Conservation (phyloP, 306 rosid species). For the Lathyrus oleraceus region DNA sequence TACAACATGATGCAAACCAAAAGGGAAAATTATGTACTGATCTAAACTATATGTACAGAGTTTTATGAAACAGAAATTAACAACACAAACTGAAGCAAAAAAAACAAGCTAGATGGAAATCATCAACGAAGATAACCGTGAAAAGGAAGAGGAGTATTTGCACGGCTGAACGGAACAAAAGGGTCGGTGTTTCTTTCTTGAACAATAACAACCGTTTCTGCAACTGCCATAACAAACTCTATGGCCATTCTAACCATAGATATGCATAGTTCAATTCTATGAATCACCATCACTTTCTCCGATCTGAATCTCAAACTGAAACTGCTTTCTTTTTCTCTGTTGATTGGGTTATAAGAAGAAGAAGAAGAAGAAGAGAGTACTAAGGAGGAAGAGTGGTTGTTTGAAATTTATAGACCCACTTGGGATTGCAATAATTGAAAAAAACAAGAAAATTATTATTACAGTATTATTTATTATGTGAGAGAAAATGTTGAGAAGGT, state of each 20-base stretch:
- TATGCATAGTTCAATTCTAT: conserved; percentile 62
- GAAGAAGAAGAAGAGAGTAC: too few relatives aligned
- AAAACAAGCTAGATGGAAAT: background rate
- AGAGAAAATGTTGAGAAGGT: too few relatives aligned
- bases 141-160: conserved; percentile 50
- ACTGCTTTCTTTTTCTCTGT: background rate
- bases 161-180: conserved; percentile 18
- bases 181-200: conserved; percentile 45
- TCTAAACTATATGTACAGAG: conserved; percentile 4
- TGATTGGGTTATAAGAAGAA: too few relatives aligned
- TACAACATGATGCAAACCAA: background rate
- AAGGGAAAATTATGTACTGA: background rate
- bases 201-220: conserved; percentile 58
- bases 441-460: too few relatives aligned
- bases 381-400: too few relatives aligned
- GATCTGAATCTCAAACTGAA: background rate
- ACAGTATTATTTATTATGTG: too few relatives aligned
- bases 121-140: conserved; percentile 58
- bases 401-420: too few relatives aligned
- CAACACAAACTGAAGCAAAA: background rate
- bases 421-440: too few relatives aligned
- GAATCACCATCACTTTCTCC: conserved; percentile 51
- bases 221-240: conserved; percentile 64
- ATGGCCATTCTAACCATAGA: conserved; percentile 63
- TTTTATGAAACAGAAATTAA: background rate